These are phyloP conservation scores for Aspergillus ellipticus DNA, from an alignment of 495 filamentous ascomycete genomes.

Conservation along the genomic window DNA sequence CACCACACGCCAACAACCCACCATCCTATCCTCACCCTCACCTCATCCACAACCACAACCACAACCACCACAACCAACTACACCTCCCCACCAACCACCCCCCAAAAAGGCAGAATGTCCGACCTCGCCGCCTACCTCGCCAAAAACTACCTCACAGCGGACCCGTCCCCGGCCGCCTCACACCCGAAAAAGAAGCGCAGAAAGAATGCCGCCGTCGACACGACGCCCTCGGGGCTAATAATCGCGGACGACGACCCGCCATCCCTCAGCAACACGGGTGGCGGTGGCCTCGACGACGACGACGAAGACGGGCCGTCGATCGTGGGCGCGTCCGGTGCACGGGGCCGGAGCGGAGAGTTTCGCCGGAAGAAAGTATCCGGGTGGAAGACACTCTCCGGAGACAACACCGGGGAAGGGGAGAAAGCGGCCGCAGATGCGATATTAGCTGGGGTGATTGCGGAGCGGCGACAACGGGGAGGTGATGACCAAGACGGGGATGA, in stretches of 20 bases:
- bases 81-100: not conserved
- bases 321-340: constrained; percentile 48
- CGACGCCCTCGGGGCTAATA: constrained; percentile 61
- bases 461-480: constrained; percentile 37
- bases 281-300: constrained; percentile 44
- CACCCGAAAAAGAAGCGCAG: constrained; percentile 74
- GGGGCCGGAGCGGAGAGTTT: constrained; percentile 60
- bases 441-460: constrained; percentile 67
- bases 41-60: too few relatives aligned
- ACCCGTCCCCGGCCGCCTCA: constrained; percentile 41
- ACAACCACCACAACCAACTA: not conserved
- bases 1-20: too few relatives aligned
- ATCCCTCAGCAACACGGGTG: constrained; percentile 55
- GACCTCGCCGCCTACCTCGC: constrained; percentile 82
- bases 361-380: constrained; percentile 69
- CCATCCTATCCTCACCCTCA: too few relatives aligned
- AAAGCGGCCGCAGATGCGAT: constrained; percentile 76
- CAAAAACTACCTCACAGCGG: constrained; percentile 86
- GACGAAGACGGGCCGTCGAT: constrained; percentile 39
- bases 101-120: constrained; percentile 22
- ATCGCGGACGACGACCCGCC: constrained; percentile 89
- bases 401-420: constrained; percentile 28
- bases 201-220: constrained; percentile 69
- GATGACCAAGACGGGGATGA: constrained; percentile 49
- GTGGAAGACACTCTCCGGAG: constrained; percentile 71